Conservation (phyloP, 2,329 filamentous ascomycete genomes). For the Pseudocercospora fijiensis region DNA sequence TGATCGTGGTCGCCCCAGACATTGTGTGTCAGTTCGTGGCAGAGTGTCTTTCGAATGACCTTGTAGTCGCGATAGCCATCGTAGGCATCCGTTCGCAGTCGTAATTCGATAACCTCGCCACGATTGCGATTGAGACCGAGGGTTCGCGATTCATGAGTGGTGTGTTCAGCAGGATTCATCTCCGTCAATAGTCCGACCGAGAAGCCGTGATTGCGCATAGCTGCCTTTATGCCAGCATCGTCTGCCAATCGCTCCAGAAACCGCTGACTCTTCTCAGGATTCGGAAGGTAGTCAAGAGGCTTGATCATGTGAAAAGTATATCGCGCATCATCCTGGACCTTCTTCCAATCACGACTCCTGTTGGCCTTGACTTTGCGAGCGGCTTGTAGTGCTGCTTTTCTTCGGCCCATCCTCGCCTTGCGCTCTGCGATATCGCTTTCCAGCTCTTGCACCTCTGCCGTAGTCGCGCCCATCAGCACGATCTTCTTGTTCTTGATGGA, state of each 20-base stretch:
- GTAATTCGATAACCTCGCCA: constrained; percentile 86
- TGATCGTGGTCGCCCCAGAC: constrained; percentile 80
- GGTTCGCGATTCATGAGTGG: constrained; percentile 76
- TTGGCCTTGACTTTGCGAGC: constrained; percentile 40
- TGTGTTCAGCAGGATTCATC: constrained; percentile 88
- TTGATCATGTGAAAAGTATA: constrained; percentile 82
- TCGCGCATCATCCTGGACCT: constrained; percentile 56
- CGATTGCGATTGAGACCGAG: constrained; percentile 83
- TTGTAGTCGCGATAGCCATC: constrained; percentile 93
- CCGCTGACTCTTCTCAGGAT: constrained; percentile 66
- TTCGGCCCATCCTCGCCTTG: constrained; percentile 47
- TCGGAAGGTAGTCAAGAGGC: constrained; percentile 74
- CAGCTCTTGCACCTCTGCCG: constrained; percentile 59
- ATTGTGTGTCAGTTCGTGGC: constrained; percentile 93
- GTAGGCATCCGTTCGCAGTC: constrained; percentile 87
- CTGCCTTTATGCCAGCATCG: constrained; percentile 79
- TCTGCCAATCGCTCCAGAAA: constrained; percentile 74
- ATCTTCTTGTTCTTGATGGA: constrained; percentile 59
- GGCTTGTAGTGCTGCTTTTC: constrained; percentile 42
- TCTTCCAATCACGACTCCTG: constrained; percentile 47
- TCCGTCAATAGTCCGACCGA: constrained; percentile 84
- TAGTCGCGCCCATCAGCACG: constrained; percentile 64
- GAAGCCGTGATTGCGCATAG: constrained; percentile 84
- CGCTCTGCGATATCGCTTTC: constrained; percentile 53
- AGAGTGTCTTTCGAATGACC: constrained; percentile 85